Conservation (phyloP, 495 filamentous ascomycete genomes). For the Neurospora sp. region DNA sequence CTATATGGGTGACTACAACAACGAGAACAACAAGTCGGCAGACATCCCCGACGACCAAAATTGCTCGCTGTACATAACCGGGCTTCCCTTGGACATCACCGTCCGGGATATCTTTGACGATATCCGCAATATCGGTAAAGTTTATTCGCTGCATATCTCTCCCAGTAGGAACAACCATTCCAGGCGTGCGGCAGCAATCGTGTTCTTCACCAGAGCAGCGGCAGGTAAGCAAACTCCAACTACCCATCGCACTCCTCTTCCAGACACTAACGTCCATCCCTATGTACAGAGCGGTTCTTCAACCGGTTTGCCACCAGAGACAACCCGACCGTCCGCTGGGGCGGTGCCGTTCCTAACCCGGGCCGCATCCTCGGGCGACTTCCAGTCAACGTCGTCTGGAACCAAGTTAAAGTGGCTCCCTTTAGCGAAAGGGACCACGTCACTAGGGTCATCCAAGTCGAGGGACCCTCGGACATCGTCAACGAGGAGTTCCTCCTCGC, state of each 20-base stretch:
- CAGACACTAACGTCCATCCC: accelerated
- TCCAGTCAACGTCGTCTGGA: background rate
- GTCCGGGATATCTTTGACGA: constrained; percentile 16
- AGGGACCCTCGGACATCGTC: too few relatives aligned
- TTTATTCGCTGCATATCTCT: constrained; percentile 29
- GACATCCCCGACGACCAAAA: too few relatives aligned
- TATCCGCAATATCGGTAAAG: constrained; percentile 23
- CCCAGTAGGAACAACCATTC: too few relatives aligned
- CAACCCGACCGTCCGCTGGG: background rate
- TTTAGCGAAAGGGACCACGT: too few relatives aligned
- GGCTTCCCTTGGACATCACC: constrained; percentile 19
- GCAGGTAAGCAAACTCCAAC: background rate
- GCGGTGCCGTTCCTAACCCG: background rate
- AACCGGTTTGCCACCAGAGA: background rate
- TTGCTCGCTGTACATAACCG: too few relatives aligned
- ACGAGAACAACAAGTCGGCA: too few relatives aligned
- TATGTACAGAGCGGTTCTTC: constrained; percentile 11
- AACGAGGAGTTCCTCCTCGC: too few relatives aligned
- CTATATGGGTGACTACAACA: constrained; percentile 26
- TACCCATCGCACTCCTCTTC: background rate
- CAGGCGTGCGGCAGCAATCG: constrained; percentile 26
- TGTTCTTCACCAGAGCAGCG: constrained; percentile 25
- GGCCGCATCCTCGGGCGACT: background rate
- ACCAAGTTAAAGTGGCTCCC: too few relatives aligned
- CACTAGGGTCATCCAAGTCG: too few relatives aligned